Conservation (phyloP, 2,329 filamentous ascomycete species). For the Talaromyces islandicus region DNA sequence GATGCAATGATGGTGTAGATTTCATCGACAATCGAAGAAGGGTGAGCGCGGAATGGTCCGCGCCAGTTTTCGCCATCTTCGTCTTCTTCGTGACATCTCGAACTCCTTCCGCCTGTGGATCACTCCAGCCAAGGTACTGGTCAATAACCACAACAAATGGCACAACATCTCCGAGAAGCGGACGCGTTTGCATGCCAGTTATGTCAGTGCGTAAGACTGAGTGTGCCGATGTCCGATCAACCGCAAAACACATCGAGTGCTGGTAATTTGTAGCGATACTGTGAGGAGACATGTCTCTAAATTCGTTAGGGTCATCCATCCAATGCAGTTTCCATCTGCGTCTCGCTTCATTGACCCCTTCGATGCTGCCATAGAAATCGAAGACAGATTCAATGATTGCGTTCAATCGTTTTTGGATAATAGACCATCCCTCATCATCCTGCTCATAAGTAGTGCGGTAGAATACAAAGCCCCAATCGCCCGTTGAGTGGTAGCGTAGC, state of each 20-base stretch:
- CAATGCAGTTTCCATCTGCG: slow-evolving; percentile 5
- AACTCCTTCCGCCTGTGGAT: not conserved
- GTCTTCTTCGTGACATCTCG: not conserved
- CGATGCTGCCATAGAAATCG: slow-evolving; percentile 5
- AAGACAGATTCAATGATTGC: slow-evolving; percentile 2
- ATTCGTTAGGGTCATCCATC: not conserved
- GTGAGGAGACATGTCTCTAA: not conserved
- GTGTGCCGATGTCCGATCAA: slow-evolving; percentile 1
- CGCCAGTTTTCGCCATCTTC: not conserved
- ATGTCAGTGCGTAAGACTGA: slow-evolving; percentile 1
- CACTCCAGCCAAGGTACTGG: not conserved
- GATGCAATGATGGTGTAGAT: slow-evolving; percentile 2
- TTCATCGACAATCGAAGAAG: slow-evolving; percentile 1
- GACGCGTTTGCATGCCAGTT: not conserved
- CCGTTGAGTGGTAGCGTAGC: not conserved
- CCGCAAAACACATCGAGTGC: slow-evolving; percentile 1
- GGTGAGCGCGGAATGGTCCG: slow-evolving; percentile 2
- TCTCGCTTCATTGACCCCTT: slow-evolving; percentile 1
- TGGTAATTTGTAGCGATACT: slow-evolving; percentile 1
- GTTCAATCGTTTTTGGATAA: not conserved
- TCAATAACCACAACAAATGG: slow-evolving; percentile 7
- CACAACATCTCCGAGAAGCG: slow-evolving; percentile 1
- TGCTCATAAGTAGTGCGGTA: slow-evolving; percentile 2
- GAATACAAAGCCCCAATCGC: slow-evolving; percentile 4
- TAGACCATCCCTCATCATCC: slow-evolving; percentile 1